Evolutionary conservation across 441 rosid genomes (phyloP).

Genomic region (Gossypium trilobum): DNA sequence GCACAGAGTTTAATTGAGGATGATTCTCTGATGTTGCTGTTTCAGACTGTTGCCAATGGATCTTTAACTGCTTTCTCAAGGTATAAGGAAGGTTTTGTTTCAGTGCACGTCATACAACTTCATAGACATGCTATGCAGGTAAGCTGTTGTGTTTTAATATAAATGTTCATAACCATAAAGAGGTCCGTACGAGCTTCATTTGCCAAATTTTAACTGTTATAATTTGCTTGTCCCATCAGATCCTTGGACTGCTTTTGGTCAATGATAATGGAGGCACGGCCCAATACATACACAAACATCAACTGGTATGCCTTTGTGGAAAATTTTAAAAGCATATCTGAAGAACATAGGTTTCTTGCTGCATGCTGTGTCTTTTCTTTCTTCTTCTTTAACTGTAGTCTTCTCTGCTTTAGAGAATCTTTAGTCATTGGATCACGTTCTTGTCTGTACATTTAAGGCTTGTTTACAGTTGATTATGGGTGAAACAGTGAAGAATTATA

Average conservation of each 20-base stretch:
- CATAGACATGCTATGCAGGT: constrained; percentile 99
- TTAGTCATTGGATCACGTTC: constrained; percentile 3
- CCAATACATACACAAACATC: constrained; percentile 78
- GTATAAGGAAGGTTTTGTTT: constrained; percentile 71
- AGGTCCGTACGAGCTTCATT: constrained; percentile 4
- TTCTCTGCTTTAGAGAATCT: neutral
- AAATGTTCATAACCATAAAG: constrained; percentile 6
- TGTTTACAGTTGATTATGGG: neutral
- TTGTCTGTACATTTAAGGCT: constrained; percentile 3
- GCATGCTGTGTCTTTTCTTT: constrained; percentile 9
- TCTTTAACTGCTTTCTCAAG: constrained; percentile 59
- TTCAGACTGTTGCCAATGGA: constrained; percentile 90
- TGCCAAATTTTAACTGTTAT: neutral
- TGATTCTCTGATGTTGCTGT: constrained; percentile 76
- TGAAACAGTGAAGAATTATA: neutral
- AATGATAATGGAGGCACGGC: constrained; percentile 96
- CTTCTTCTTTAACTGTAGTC: neutral
- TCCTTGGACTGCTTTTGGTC: constrained; percentile 89
- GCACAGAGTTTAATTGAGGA: constrained; percentile 97
- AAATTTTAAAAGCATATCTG: constrained; percentile 13
- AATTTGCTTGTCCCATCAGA: constrained; percentile 36
- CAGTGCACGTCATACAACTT: constrained; percentile 85
- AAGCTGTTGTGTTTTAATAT: constrained; percentile 14
- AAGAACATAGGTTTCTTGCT: constrained; percentile 16
- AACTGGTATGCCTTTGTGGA: constrained; percentile 61